phyloP scores from a whole-genome alignment of 257 asterid species.

The Capsicum rhomboideum region DNA sequence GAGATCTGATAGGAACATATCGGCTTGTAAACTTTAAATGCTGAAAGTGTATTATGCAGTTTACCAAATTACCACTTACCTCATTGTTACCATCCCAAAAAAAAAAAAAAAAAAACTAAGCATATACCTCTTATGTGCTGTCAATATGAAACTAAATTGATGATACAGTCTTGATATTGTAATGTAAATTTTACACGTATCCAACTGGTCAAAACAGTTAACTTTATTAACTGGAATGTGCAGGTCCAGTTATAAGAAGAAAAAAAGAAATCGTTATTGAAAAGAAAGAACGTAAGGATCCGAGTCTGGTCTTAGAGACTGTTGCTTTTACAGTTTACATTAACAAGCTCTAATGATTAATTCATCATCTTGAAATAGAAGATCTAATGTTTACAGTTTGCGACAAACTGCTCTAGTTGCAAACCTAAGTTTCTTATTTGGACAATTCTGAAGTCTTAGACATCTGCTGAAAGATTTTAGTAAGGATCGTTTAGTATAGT shows the following conservation, averaged over 20 bases:
- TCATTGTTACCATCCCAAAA: background rate
- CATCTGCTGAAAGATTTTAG: background rate
- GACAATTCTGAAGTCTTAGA: background rate
- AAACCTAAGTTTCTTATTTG: background rate
- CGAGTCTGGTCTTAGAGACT: background rate
- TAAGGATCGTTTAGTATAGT: background rate
- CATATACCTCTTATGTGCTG: background rate
- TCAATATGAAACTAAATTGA: background rate
- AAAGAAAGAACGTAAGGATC: background rate
- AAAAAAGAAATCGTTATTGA: too few species aligned
- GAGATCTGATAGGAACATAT: background rate
- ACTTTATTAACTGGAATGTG: background rate
- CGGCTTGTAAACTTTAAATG: background rate
- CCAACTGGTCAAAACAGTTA: background rate
- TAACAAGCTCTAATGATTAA: background rate
- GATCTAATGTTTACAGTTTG: background rate
- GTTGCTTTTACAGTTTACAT: background rate
- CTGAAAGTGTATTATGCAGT: background rate
- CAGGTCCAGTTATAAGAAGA: background rate
- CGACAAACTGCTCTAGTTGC: background rate
- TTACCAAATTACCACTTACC: background rate
- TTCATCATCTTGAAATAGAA: background rate
- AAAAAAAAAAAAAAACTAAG: background rate
- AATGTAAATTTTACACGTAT: background rate
- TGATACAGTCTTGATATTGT: background rate